Base-by-base conservation (phyloP, 2,329 filamentous ascomycete genomes). In the Ophiostoma piceae region DNA sequence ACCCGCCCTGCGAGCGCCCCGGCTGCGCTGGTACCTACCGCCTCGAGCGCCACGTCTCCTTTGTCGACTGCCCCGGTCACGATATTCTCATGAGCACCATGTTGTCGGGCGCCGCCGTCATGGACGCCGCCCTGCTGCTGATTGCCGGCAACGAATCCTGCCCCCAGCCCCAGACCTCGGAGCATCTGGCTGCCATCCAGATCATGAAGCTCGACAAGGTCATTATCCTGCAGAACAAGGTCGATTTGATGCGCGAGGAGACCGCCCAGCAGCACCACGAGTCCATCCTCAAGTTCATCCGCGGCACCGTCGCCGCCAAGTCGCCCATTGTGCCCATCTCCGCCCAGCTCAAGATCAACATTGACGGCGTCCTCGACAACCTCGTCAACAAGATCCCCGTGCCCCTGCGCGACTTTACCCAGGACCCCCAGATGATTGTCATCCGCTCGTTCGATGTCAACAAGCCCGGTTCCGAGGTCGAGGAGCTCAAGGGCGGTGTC, bases 41-140 rank as follows among this genome's bases (percentile, higher is more conserved):
- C 78, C 83, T 99, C 77, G 82, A 96, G 77, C 88, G 93, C 83
- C 94, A 97, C 79, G 93, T 97, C 77, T 96, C 92, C 90, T 99
- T 98, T 80, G 95, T 98, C 75, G 95, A 98, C 82, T 98, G 95
- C 85, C 95, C 95, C 70, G 95, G 95, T 81, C 95, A 99, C 92
- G 95, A 99, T 83, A 99, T 99, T 93, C 94, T 99, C 80, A 99
- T 99, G 95, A 98, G 94, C 83, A 99, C 95, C 77, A 99, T 99
- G 95, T 90, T 99, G 85, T 99, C 95, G 78, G 95, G 95, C 78
- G 95, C 95, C 76, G 95, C 95, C 74, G 95, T 99, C 87, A 99
- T 99, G 95, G 95, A 99, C 82, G 95, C 95, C 74, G 95, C 95
- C 22, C 87, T 99, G 72, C 88, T 99, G 70, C 86, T 99, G 69